Base-by-base conservation (phyloP, 2,329 filamentous ascomycete genomes). In the Chaetomium sp. region DNA sequence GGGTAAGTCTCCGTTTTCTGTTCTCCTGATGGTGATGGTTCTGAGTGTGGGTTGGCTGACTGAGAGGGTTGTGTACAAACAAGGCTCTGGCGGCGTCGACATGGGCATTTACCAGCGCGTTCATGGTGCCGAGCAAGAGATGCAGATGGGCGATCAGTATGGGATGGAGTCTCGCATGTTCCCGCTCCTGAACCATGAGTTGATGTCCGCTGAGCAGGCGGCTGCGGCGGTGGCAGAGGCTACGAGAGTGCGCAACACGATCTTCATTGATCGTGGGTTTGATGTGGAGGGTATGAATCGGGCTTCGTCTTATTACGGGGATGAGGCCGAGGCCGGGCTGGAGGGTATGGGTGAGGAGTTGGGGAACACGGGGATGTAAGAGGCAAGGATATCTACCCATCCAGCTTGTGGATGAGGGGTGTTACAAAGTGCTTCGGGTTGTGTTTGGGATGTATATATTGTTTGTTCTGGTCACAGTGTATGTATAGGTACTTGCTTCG, bases 211-310 rank as follows among this genome's bases (percentile, higher is more conserved):
- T 7, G 59, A 65, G 4, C 35, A 67, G 57, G 68, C 67, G 0
- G 59, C 55, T 9, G 55, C 64, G 12, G 67, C 67, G 2, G 10
- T 53, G 1, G 55, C 54, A 0, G 60, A 62, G 13, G 57, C 51
- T 21, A 33, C 23, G n/a, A 2, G 8, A n/a, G 57, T 55, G 57
- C 65, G 65, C 7, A 53, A 55, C 10, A 67, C 68, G 2, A 35
- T 67, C 3, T 67, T 66, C 38, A 61, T 68, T 45, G 63, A 68
- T 49, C 21, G 63, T 10, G 67, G 67, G 5, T 45, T 65, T 19
- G 55, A 63, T 49, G 6, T 58, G n/a, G 23, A 16, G 35, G 29
- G 57, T 10, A 9, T 33, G 4, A 50, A 27, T 38, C 31, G 57
- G 47, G 50, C 57, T 54, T 64, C 62, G 16, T 64, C 62, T 13